Base-by-base conservation (phyloP, 768 basidiomycete genomes). In the Chiua virens region DNA sequence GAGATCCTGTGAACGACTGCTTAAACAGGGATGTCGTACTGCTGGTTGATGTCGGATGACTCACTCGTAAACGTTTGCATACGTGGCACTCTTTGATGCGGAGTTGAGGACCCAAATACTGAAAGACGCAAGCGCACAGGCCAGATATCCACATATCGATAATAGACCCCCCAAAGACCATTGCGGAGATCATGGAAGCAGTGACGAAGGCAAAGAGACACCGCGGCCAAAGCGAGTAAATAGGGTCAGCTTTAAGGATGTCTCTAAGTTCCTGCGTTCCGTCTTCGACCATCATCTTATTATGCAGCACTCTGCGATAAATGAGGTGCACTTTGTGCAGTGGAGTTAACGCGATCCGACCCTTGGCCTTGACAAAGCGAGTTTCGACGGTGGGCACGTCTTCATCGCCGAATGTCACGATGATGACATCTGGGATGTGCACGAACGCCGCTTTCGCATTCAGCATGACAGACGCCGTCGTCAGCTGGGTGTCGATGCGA, bases 31-130 rank as follows among this genome's bases (percentile, higher is more conserved):
- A 48, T 21, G 11, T 21, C n/a, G n/a, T 3, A 15, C 8, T 45
- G 35, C n/a, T 14, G 9, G 34, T 23, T 43, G 45, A 35, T 34
- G 34, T 40, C 28, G 6, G 21, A 75, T 89, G 21, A 75, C 91
- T 68, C 66, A 94, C 93, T 96, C 93, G 62, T 94, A 96, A 50
- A 95, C 91, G 61, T 92, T 95, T n/a, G 92, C 91, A 69, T 93
- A 95, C 72, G 91, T 87, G 1, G 89, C 79, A 59, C 87, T 93
- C 70, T 89, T 92, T 57, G 85, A 80, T 4, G 92, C 92, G 9
- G 89, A 83, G 61, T 85, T 86, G 42, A 93, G n/a, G 73, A 34
- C 91, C 89, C 39, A 94, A 75, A 66, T 87, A 91, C 60, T 90
- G 87, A 44, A 95, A 73, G 44, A 84, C 66, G 50, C 79, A 80